Conservation (phyloP, 202 grass and related monocot species). For the Digitaria exilis region DNA sequence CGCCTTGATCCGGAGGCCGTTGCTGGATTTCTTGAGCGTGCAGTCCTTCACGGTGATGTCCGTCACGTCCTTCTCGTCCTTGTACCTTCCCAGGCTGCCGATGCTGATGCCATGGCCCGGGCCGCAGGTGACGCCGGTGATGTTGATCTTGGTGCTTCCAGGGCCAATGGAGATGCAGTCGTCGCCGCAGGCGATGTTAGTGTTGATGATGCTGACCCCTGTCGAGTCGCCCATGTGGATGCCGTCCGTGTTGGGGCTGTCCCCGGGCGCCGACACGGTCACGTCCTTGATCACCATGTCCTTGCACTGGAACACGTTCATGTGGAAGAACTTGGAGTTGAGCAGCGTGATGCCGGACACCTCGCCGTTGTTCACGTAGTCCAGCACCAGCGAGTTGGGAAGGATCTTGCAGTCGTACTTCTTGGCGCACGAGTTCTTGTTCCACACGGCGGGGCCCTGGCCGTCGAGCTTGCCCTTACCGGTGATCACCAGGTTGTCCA, state of each 20-base stretch:
- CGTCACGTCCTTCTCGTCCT: conserved; percentile 52
- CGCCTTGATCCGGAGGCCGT: conserved; percentile 67
- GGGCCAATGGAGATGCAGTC: conserved; percentile 65
- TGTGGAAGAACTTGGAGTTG: conserved; percentile 68
- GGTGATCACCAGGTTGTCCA: conserved; percentile 51
- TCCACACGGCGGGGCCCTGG: conserved; percentile 55
- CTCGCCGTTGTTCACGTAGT: conserved; percentile 34
- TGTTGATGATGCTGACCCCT: conserved; percentile 44
- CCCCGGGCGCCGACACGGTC: conserved; percentile 37
- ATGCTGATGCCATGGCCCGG: conserved; percentile 61
- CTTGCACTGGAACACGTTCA: conserved; percentile 48
- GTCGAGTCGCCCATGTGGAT: conserved; percentile 61
- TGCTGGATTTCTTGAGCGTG: conserved; percentile 38
- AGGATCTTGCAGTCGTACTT: conserved; percentile 57
- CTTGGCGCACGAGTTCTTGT: conserved; percentile 55
- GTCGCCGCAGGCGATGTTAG: conserved; percentile 53
- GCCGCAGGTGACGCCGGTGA: conserved; percentile 51
- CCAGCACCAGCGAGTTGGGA: conserved; percentile 51
- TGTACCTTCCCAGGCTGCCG: conserved; percentile 54
- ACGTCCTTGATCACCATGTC: conserved; percentile 41
- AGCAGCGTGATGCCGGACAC: conserved; percentile 42
- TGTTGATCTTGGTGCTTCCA: conserved; percentile 14
- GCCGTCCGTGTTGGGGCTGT: conserved; percentile 73
- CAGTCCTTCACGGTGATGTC: conserved; percentile 52
- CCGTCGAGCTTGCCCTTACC: conserved; percentile 54